These are phyloP conservation scores for Talaromyces piceae DNA, from an alignment of 2,329 filamentous ascomycete species.

Conservation along the genomic window DNA sequence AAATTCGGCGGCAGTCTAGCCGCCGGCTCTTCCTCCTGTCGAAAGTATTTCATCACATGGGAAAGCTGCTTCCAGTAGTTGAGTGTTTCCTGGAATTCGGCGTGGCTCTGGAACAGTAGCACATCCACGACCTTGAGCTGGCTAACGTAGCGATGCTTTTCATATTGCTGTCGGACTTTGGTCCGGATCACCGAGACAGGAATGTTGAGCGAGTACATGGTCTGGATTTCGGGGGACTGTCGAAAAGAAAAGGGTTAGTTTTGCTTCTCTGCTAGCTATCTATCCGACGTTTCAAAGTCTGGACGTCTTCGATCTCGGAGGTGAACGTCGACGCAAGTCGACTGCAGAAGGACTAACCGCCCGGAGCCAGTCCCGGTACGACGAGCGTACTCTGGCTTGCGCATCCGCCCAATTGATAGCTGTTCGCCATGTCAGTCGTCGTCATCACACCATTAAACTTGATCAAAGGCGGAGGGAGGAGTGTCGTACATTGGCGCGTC, in stretches of 20 bases:
- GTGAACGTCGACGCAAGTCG: neutral
- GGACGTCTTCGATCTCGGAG: neutral
- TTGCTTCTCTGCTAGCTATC: too few relatives aligned
- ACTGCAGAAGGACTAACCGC: conserved; percentile 59
- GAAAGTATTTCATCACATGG: conserved; percentile 96
- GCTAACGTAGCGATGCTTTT: conserved; percentile 87
- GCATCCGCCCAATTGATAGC: conserved; percentile 86
- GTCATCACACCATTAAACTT: conserved; percentile 15
- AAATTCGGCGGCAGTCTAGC: conserved; percentile 77
- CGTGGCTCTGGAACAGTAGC: conserved; percentile 79
- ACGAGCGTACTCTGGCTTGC: conserved; percentile 73
- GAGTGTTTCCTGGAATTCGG: conserved; percentile 96
- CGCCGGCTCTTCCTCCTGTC: conserved; percentile 72
- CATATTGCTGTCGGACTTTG: conserved; percentile 93
- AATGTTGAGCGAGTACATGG: conserved; percentile 90
- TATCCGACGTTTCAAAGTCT: conserved; percentile 4
- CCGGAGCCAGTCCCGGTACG: conserved; percentile 94
- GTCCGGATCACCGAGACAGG: conserved; percentile 82
- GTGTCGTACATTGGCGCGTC: conserved; percentile 65
- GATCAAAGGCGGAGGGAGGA: neutral
- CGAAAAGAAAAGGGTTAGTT: neutral
- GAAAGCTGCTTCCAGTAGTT: conserved; percentile 99
- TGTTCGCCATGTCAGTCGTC: conserved; percentile 35
- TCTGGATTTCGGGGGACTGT: conserved; percentile 92
- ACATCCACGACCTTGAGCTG: conserved; percentile 85